Evolutionary conservation across 2,329 filamentous ascomycete genomes (phyloP), one percentile per base, ranked within the genome.

Genomic region (Parascedosporium putredinis): DNA sequence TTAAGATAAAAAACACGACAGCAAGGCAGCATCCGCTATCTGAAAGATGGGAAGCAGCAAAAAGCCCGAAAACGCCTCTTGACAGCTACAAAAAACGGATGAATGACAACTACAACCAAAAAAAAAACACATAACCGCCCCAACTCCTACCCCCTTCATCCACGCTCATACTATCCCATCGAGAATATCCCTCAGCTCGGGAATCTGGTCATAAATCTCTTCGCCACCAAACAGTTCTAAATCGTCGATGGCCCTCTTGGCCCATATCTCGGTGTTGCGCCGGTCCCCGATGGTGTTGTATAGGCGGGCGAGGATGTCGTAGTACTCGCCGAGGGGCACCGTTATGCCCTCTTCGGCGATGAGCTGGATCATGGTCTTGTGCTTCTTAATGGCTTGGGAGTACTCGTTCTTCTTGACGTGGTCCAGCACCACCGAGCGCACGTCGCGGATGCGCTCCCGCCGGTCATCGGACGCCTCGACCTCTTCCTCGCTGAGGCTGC

Each of bases 381-480:
- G 55, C 18, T 58, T 51, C 47, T 53, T 57, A 36, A 62, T 54
- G 1, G 61, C 61, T 5, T 46, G 52, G 2, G 54, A 51, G 22
- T 57, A 55, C 34, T 61, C 57, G 49, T 56, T 50, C 4, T 47
- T 52, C 4, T 53, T 52, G 20, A 62, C 54, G 5, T 56, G 57
- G n/a, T 57, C 50, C 18, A 60, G 42, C 5, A 60, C 52, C 7
- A 57, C 54, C 20, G 52, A 31, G 20, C 59, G 57, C 36, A 60
- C 42, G 42, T 46, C 45, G 16, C 52, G 54, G 34, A 63, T 59
- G 47, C 59, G 57, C 24, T 45, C 40, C n/a, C 59, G 56, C 7
- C 60, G 58, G 48, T 55, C 58, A 46, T 64, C 61, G 10, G 61
- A 63, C 1, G 54, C 58, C 7, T 57, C 70, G 22, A 58, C 44